Evolutionary conservation across 257 asterid species (phyloP).

Genomic region (Solanum chiquidenum): DNA sequence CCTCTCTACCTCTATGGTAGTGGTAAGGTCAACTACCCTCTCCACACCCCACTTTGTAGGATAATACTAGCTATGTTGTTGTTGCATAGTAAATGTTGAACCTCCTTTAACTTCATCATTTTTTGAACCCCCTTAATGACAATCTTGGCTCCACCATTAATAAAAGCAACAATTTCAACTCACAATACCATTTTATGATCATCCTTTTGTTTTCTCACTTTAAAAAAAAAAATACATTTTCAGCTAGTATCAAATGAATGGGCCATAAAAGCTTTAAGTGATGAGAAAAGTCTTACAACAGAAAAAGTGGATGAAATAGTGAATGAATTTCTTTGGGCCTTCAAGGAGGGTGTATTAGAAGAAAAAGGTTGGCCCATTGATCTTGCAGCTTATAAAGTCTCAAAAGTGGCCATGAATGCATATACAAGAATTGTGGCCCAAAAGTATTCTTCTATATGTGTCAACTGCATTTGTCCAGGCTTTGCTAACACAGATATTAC

Average conservation of each 20-base stretch:
- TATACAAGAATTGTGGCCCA: slow-evolving; percentile 18
- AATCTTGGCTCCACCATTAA: neutral
- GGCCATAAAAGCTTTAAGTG: neutral
- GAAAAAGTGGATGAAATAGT: slow-evolving; percentile 13
- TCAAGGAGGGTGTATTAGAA: slow-evolving; percentile 3
- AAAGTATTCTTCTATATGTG: slow-evolving; percentile 1
- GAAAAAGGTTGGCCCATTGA: slow-evolving; percentile 17
- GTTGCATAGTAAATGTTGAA: neutral
- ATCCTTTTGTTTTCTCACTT: neutral
- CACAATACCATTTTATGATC: neutral
- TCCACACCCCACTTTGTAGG: neutral
- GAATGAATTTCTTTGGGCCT: neutral
- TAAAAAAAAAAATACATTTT: neutral
- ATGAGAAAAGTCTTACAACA: slow-evolving; percentile 7
- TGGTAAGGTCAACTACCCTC: neutral
- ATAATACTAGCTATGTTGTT: neutral
- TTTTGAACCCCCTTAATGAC: neutral
- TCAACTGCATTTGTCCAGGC: slow-evolving; percentile 21
- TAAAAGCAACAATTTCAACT: neutral
- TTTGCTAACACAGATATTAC: slow-evolving; percentile 11
- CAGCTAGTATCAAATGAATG: slow-evolving; percentile 2
- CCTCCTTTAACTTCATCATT: neutral
- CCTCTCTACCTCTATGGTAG: neutral
- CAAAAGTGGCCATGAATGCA: slow-evolving; percentile 21
- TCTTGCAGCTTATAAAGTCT: slow-evolving; percentile 15